Evolutionary conservation across 2,329 filamentous ascomycete species (phyloP).

Genomic region (Trichophyton rubrum): DNA sequence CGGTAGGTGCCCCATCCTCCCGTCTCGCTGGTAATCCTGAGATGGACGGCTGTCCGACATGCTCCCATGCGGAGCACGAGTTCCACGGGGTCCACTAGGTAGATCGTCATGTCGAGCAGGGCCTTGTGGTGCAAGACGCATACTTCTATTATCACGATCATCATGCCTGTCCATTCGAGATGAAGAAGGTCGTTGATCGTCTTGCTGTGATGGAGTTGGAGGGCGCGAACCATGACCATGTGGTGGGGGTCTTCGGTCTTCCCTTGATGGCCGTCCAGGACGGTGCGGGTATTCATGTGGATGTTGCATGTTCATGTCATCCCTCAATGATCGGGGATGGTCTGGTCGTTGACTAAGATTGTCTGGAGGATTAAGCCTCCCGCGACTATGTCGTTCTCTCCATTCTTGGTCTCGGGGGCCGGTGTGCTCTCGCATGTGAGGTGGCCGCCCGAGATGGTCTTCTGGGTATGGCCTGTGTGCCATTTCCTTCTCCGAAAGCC

Average conservation of each 20-base stretch:
- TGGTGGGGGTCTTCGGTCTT: constrained; percentile 12
- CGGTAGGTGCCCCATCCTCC: constrained; percentile 27
- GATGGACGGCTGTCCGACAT: constrained; percentile 21
- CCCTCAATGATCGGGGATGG: constrained; percentile 6
- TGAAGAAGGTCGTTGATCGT: constrained; percentile 12
- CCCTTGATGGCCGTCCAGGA: constrained; percentile 10
- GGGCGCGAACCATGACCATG: constrained; percentile 13
- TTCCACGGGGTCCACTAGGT: constrained; percentile 42
- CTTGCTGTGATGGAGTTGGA: constrained; percentile 11
- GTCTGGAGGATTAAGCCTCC: constrained; percentile 20
- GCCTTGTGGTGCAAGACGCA: constrained; percentile 16
- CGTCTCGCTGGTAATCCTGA: constrained; percentile 20
- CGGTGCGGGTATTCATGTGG: constrained; percentile 8
- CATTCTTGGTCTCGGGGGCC: constrained; percentile 27
- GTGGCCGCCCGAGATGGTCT: constrained; percentile 28
- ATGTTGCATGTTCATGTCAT: constrained; percentile 7
- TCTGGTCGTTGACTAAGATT: constrained; percentile 17
- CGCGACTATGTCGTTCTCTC: constrained; percentile 24
- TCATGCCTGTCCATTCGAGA: constrained; percentile 17
- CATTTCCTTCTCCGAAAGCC: constrained; percentile 21
- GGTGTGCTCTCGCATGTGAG: constrained; percentile 24
- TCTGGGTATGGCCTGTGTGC: constrained; percentile 23
- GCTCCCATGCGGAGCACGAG: constrained; percentile 16
- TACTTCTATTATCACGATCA: constrained; percentile 29
- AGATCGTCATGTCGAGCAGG: constrained; percentile 32